Evolutionary conservation across 495 filamentous ascomycete species (phyloP).

Genomic region (Penicillium coprophilum): DNA sequence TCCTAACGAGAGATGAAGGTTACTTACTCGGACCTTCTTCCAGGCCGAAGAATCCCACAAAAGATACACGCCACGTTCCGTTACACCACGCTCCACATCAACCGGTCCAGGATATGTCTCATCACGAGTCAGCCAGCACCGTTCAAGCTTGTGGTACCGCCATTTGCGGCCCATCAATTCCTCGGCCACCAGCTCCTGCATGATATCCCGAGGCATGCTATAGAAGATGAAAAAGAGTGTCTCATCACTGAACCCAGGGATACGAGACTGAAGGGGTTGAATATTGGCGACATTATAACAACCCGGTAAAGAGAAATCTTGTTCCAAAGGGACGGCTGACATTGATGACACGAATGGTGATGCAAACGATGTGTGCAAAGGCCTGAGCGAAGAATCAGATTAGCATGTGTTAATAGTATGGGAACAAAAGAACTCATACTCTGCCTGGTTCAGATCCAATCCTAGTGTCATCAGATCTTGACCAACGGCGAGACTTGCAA

Average conservation of each 20-base stretch:
- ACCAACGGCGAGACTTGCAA: constrained; percentile 70
- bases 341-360: constrained; percentile 70
- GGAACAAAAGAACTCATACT: constrained; percentile 55
- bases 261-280: constrained; percentile 73
- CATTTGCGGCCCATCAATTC: constrained; percentile 85
- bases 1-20: background rate
- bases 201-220: constrained; percentile 76
- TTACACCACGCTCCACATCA: constrained; percentile 57
- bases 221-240: constrained; percentile 96
- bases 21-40: constrained; percentile 74
- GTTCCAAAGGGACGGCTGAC: constrained; percentile 66
- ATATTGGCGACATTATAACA: constrained; percentile 90
- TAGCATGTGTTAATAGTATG: constrained; percentile 18
- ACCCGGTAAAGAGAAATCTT: constrained; percentile 73
- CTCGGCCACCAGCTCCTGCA: constrained; percentile 79
- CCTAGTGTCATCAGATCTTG: constrained; percentile 76
- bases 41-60: constrained; percentile 84
- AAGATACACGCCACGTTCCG: constrained; percentile 84
- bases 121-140: constrained; percentile 90
- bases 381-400: constrained; percentile 36
- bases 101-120: constrained; percentile 66
- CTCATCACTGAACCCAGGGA: constrained; percentile 82
- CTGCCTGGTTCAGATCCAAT: constrained; percentile 73
- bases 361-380: constrained; percentile 62
- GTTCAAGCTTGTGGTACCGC: constrained; percentile 87